Base-by-base conservation (phyloP, 2,329 filamentous ascomycete genomes). In the Drechslera avenae region DNA sequence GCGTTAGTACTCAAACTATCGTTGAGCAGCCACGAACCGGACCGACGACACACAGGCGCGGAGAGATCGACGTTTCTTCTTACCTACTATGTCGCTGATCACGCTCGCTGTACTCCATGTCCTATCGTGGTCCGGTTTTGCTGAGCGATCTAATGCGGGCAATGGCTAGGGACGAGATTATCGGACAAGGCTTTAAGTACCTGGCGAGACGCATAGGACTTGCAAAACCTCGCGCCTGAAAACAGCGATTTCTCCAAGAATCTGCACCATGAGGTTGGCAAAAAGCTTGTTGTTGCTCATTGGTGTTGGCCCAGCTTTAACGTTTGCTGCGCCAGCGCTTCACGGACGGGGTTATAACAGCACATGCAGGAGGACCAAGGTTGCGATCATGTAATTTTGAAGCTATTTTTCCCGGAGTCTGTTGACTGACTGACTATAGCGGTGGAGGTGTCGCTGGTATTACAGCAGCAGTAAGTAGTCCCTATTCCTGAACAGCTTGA, bases 391-490 rank as follows among this genome's bases (percentile, higher is more conserved):
- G 63, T 71, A 46, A 33, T 61, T 62, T 18, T 8, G 0, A 16
- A 1, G n/a, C 8, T 2, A 13, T 13, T 18, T 21, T 10, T 16
- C 6, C 8, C 2, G 26, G 5, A 9, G 32, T 7, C 13, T 10
- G 12, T 16, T 31, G 21, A 28, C 21, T 39, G 73, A 45, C 0
- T 66, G 13, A 33, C 9, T 2, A 19, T 19, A 70, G 67, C 31
- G 85, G 85, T 28, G 85, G 80, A 12, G 86, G 85, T 10, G 81
- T 85, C 46, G 79, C 85, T 1, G 85, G 85, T 5, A 83, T 88
- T 33, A 83, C 85, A 10, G 83, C 85, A 12, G 85, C 85, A 17
- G 77, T 80, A 67, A 52, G 75, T 52, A n/a, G 10, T 9, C 13
- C 31, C 7, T 9, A 2, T 9, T 30, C 3, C 3, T 17, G 16